Evolutionary conservation across 495 filamentous ascomycete species (phyloP), one percentile per base, ranked within the genome.

Genomic region (Aspergillus ostianus): DNA sequence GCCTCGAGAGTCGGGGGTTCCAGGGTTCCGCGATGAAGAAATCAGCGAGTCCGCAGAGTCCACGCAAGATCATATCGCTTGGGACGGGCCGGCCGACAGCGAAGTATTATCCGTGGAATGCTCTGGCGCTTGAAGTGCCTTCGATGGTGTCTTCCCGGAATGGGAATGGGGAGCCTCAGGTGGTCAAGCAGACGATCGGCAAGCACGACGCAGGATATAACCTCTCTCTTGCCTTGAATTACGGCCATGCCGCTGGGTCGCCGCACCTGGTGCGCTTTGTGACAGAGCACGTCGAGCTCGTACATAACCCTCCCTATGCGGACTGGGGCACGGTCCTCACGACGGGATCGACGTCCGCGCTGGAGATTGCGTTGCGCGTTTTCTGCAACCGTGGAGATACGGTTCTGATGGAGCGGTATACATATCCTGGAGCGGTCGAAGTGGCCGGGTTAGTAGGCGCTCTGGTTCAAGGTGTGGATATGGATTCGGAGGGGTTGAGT

Each of bases 241-340:
- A 64, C 29, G 60, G 64, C 7, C 21, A 46, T 20, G 60, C 51
- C 0, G 55, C 60, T 47, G 66, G 64, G 18, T 59, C 60, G 21
- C 58, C 51, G 17, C 49, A 57, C 23, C 57, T 67, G 1, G 21
- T 71, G 17, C 48, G 51, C 1, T 71, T 65, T 49, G 36, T 69
- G 4, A 69, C 69, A 1, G 61, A 69, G 51, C 66, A 67, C 45
- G 55, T 61, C 0, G 54, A 71, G 51, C 45, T 66, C 18, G 60
- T 70, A 15, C 70, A 70, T 41, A 30, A 67, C 47, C 70, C 70
- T 3, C 67, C 65, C 13, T 72, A 66, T 44, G n/a, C 44, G 9
- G 60, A 72, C 54, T 72, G 69, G 69, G 46, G 64, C 20, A 55
- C 47, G 20, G 41, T 19, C 26, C 47, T 72, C 8, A 66, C 65